Base-by-base conservation (phyloP, 1,284 basidiomycete genomes). In the Apiotrichum sp. region DNA sequence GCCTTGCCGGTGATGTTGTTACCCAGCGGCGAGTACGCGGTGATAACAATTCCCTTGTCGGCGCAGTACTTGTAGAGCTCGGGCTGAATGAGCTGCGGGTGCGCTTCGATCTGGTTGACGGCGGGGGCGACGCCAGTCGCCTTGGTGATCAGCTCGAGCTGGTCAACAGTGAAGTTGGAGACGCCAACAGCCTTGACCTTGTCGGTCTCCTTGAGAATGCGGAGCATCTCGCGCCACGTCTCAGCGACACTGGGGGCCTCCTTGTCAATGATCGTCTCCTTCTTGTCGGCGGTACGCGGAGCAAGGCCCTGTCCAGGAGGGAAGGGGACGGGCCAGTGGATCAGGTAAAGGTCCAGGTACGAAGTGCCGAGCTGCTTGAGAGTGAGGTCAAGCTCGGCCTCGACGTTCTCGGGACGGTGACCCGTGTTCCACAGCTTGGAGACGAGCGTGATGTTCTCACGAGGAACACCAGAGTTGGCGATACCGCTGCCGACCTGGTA, bases 261-360 rank as follows among this genome's bases (percentile, higher is more conserved):
- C 10, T 35, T 53, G 56, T 72, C 67, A 38, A 75, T 62, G 22
- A 52, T 48, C 3, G 46, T 32, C 44, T 62, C 52, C 31, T 62
- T 62, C 44, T 66, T 55, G 8, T 57, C 54, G 13, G 47, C 33
- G 33, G 22, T 36, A 35, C 47, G 51, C 3, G 86, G 87, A 64
- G 80, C 74, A 45, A 87, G 77, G 32, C 80, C 83, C 50, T 81
- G 78, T 14, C 84, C 86, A 2, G 83, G 80, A 22, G 72, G 74
- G 73, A 92, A 88, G 0, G 87, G 81, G 39, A 89, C 84, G 1
- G 91, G 90, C 90, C 90, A 95, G 79, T 93, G 90, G 58, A 93
- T 79, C 47, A 91, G 78, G 69, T 88, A 91, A 32, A 90, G 79
- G 71, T 93, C 90, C 40, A 93, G 79, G 68, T 93, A 93, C 44